Evolutionary conservation across 1,284 basidiomycete genomes (phyloP).

Genomic region (Mycosarcoma mackinlayi): DNA sequence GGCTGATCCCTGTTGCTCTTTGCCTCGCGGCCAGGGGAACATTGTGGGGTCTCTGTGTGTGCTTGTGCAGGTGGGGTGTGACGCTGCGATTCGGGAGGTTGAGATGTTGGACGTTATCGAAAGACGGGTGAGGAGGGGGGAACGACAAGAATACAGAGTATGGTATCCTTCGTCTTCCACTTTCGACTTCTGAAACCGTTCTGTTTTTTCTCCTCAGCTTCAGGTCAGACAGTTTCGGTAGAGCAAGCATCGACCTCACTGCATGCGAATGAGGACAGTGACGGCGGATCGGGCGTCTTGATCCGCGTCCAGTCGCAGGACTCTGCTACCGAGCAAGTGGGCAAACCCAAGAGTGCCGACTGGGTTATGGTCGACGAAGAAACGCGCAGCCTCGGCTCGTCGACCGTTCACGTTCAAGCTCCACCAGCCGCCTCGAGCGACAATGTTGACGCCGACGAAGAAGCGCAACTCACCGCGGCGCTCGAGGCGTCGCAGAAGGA

Average conservation of each 20-base stretch:
- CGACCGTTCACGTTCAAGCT: conserved; percentile 36
- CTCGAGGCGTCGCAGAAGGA: conserved; percentile 35
- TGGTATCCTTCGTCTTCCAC: too few species aligned
- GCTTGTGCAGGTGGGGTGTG: conserved; percentile 32
- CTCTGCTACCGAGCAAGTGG: conserved; percentile 12
- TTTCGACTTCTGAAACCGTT: too few species aligned
- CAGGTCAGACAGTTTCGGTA: neutral
- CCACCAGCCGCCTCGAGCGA: conserved; percentile 14
- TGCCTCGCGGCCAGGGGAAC: neutral
- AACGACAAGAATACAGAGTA: too few species aligned
- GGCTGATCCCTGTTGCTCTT: neutral
- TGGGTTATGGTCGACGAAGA: conserved; percentile 46
- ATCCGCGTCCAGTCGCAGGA: conserved; percentile 22
- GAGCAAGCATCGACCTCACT: neutral
- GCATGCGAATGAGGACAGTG: conserved; percentile 29
- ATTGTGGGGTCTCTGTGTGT: conserved; percentile 4
- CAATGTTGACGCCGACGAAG: conserved; percentile 22
- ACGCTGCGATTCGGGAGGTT: too few species aligned
- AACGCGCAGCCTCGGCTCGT: conserved; percentile 15
- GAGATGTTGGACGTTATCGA: too few species aligned
- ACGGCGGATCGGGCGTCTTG: conserved; percentile 38
- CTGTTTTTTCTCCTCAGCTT: too few species aligned
- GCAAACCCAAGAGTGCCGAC: conserved; percentile 16
- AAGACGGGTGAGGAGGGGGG: too few species aligned
- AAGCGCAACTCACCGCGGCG: conserved; percentile 30